Conservation (phyloP, 345 rosid species). For the Citrus maxima region DNA sequence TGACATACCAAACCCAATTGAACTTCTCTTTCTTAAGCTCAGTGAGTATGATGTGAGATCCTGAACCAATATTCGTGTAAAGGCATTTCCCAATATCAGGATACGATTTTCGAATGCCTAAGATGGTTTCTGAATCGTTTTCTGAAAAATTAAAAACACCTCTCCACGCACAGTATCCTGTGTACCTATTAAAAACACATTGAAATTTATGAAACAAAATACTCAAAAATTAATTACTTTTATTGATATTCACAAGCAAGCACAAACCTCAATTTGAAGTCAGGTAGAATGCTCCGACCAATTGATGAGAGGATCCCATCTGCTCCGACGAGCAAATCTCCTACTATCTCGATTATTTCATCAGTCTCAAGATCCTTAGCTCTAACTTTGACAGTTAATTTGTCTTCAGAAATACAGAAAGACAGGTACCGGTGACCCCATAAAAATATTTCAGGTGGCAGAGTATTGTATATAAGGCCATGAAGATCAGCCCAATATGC, state of each 20-base stretch:
- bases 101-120: too few species aligned
- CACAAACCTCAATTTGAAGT: conserved; percentile 55
- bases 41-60: conserved; percentile 48
- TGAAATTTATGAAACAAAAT: too few species aligned
- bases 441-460: conserved; percentile 46
- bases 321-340: conserved; percentile 69
- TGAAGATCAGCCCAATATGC: conserved; percentile 80
- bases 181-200: too few species aligned
- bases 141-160: too few species aligned
- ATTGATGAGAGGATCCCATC: conserved; percentile 70
- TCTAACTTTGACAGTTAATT: conserved; percentile 41
- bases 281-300: conserved; percentile 53
- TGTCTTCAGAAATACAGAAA: conserved; percentile 44
- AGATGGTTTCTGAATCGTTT: too few species aligned
- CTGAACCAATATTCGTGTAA: too few species aligned
- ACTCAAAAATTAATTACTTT: too few species aligned
- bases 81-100: too few species aligned
- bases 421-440: conserved; percentile 68
- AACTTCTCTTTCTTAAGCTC: conserved; percentile 54
- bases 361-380: conserved; percentile 41
- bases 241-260: too few species aligned
- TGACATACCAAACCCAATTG: conserved; percentile 70
- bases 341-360: conserved; percentile 46
- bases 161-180: too few species aligned
- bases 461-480: conserved; percentile 37